Percentiles rank a stretch among this genome's conserved stretches.
These are phyloP conservation scores for Hypoxylon perforatum DNA, from an alignment of 495 filamentous ascomycete genomes.

Conservation along the genomic window DNA sequence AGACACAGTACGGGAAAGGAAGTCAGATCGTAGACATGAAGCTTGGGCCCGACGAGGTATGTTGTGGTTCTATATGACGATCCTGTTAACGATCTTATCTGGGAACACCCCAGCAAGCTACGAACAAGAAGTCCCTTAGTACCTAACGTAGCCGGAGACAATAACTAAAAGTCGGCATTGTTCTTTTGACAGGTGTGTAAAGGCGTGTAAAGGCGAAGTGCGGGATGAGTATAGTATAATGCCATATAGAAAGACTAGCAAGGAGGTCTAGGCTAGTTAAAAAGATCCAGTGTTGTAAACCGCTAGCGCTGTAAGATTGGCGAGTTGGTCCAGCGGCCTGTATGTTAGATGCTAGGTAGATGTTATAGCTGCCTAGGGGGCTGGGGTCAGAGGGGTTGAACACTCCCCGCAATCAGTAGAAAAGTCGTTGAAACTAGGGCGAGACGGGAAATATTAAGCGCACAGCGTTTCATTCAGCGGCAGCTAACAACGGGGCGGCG, in stretches of 20 bases:
- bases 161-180: slow-evolving; percentile 7
- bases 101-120: neutral
- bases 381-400: neutral
- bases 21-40: neutral
- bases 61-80: neutral
- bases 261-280: neutral
- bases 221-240: neutral
- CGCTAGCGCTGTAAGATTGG: slow-evolving; percentile 3
- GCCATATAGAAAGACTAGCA: neutral
- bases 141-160: neutral
- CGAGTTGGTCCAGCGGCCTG: neutral
- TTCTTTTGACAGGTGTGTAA: slow-evolving; percentile 15
- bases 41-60: no score
- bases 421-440: slow-evolving; percentile 33
- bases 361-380: no score
- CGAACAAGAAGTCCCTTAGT: slow-evolving; percentile 10
- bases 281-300: neutral
- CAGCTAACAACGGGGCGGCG: slow-evolving; percentile 43
- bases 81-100: neutral
- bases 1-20: neutral
- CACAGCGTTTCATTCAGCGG: slow-evolving; percentile 41
- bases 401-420: slow-evolving; percentile 16
- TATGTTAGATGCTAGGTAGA: neutral
- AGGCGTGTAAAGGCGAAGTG: neutral
- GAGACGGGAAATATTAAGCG: slow-evolving; percentile 44